A percentile compares a stretch with the other conserved stretches of the same genome.
Conservation (phyloP, 768 basidiomycete species). For the Exsudoporus frostii region DNA sequence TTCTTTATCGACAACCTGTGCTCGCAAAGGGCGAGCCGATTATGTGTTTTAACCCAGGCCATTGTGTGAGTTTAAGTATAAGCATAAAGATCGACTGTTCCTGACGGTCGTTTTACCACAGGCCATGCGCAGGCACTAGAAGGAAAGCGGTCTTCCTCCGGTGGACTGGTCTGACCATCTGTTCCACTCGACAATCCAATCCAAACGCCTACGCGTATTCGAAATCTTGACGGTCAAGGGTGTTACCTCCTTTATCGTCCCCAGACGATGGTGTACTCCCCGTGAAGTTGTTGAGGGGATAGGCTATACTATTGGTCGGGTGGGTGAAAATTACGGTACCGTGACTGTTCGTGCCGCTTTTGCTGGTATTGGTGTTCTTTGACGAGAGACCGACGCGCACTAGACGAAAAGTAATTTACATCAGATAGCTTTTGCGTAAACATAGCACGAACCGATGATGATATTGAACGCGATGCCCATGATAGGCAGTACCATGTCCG, state of each 20-base stretch:
- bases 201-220: not conserved
- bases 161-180: not conserved
- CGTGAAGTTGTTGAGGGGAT: not conserved
- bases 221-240: not conserved
- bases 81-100: not conserved
- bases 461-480: slow-evolving; percentile 11
- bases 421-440: not conserved
- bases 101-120: not conserved
- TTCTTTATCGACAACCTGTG: not conserved
- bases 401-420: not conserved
- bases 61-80: not conserved
- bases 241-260: not conserved
- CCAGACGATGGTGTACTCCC: not conserved
- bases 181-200: not conserved
- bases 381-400: not conserved
- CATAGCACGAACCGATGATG: slow-evolving; percentile 3
- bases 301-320: not conserved
- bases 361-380: not conserved
- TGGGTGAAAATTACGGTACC: not conserved
- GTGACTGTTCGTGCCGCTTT: not conserved
- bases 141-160: not conserved
- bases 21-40: not conserved
- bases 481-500: slow-evolving; percentile 4
- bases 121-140: not conserved
- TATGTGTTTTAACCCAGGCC: not conserved